Conservation (phyloP, 2,329 filamentous ascomycete species). For the Diatrype stigma region DNA sequence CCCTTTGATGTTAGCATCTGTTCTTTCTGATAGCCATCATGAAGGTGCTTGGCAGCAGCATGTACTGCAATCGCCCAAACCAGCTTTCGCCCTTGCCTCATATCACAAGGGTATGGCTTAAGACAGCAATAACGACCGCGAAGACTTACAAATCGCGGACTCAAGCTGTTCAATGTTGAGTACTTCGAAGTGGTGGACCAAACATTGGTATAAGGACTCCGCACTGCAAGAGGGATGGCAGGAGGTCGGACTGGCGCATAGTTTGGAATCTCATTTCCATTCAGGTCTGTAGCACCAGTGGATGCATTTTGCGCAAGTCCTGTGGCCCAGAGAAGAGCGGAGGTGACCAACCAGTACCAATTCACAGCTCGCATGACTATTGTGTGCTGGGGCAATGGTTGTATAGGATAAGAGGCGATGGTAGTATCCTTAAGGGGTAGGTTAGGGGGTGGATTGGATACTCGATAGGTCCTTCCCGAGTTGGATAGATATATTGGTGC, state of each 20-base stretch:
- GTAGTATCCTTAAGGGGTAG: too few species aligned
- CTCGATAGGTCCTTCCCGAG: too few species aligned
- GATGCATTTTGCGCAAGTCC: slow-evolving; percentile 3
- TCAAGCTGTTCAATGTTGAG: slow-evolving; percentile 70
- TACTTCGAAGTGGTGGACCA: slow-evolving; percentile 63
- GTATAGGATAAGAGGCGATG: too few species aligned
- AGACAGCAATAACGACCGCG: not conserved
- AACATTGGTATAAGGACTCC: slow-evolving; percentile 54
- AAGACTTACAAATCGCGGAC: slow-evolving; percentile 57
- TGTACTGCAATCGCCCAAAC: too few species aligned
- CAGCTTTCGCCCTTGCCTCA: too few species aligned
- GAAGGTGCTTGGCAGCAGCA: too few species aligned
- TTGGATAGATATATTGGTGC: too few species aligned
- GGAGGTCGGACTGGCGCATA: slow-evolving; percentile 50
- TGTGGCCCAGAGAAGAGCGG: not conserved
- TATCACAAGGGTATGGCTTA: too few species aligned
- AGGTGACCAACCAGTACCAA: not conserved
- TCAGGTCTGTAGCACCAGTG: not conserved
- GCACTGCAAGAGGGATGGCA: slow-evolving; percentile 52
- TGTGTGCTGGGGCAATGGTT: too few species aligned
- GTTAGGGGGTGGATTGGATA: too few species aligned
- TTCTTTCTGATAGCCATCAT: not conserved
- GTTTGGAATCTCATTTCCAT: slow-evolving; percentile 10
- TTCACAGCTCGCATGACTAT: not conserved
- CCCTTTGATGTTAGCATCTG: not conserved